Percentiles rank a stretch among this genome's conserved stretches.
Evolutionary conservation across 2,329 filamentous ascomycete genomes (phyloP).

Genomic region (Verticillium tricorpus): DNA sequence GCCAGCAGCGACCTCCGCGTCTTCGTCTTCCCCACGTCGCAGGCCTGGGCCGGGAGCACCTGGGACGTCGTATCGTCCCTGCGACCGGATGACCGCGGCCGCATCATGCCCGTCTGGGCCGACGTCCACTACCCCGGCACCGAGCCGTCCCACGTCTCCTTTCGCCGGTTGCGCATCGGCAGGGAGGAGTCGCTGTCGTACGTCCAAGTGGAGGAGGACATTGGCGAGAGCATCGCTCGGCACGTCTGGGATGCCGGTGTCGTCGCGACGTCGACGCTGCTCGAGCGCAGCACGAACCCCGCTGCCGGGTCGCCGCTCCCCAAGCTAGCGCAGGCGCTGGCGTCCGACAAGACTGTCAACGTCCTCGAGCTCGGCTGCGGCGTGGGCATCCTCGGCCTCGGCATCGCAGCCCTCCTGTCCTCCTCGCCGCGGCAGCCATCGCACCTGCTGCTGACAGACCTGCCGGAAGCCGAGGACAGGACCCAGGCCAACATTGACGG

Average conservation of each 20-base stretch:
- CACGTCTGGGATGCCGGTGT: conserved; percentile 57
- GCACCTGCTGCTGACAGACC: conserved; percentile 50
- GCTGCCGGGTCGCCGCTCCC: neutral
- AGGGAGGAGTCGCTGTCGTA: conserved; percentile 16
- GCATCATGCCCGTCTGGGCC: conserved; percentile 40
- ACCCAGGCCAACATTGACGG: conserved; percentile 43
- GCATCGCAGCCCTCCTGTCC: conserved; percentile 28
- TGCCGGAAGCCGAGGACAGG: conserved; percentile 47
- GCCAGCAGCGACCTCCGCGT: neutral
- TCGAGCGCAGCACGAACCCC: conserved; percentile 10
- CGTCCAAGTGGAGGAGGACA: conserved; percentile 48
- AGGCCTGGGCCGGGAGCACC: conserved; percentile 2
- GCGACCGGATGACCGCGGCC: conserved; percentile 19
- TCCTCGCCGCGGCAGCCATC: conserved; percentile 14
- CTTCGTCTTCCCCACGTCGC: conserved; percentile 2
- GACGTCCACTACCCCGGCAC: conserved; percentile 17
- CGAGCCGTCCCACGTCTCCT: conserved; percentile 17
- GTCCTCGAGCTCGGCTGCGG: conserved; percentile 54
- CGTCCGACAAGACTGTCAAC: conserved; percentile 27
- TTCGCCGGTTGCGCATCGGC: conserved; percentile 24
- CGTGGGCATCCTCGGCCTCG: conserved; percentile 51
- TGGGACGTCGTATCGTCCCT: neutral
- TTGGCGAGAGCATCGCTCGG: conserved; percentile 56
- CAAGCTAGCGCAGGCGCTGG: conserved; percentile 20
- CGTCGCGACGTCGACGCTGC: conserved; percentile 34